A percentile compares a stretch with the other conserved stretches of the same genome.
These are phyloP conservation scores for Fusarium nematophilum DNA, from an alignment of 2,329 filamentous ascomycete genomes.

Conservation along the genomic window DNA sequence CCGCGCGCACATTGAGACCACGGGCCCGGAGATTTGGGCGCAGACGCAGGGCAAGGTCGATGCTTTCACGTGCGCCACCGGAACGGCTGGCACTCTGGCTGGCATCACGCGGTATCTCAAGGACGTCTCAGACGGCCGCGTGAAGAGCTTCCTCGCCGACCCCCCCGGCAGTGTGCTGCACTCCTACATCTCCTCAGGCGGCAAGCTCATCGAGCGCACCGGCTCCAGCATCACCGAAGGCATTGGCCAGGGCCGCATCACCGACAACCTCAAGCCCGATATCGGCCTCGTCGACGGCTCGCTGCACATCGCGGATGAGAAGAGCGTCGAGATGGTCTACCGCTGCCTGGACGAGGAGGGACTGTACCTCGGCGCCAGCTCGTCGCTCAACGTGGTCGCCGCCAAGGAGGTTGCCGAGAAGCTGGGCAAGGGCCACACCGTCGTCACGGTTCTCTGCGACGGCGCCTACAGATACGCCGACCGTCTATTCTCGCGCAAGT, in stretches of 20 bases:
- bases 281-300: slow-evolving; percentile 87
- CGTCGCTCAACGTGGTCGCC: slow-evolving; percentile 92
- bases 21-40: slow-evolving; percentile 95
- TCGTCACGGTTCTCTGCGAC: slow-evolving; percentile 94
- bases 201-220: slow-evolving; percentile 81
- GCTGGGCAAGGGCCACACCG: slow-evolving; percentile 86
- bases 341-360: slow-evolving; percentile 95
- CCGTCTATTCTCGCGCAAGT: slow-evolving; percentile 89
- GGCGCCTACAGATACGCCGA: slow-evolving; percentile 98
- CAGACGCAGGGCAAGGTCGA: slow-evolving; percentile 89
- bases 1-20: slow-evolving; percentile 94
- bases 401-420: slow-evolving; percentile 94
- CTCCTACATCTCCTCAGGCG: slow-evolving; percentile 88
- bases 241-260: slow-evolving; percentile 95
- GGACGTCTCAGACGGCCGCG: slow-evolving; percentile 78
- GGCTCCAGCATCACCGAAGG: slow-evolving; percentile 97
- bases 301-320: slow-evolving; percentile 86
- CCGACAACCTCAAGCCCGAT: slow-evolving; percentile 92
- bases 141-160: slow-evolving; percentile 92
- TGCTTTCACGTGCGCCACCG: slow-evolving; percentile 95
- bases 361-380: slow-evolving; percentile 93
- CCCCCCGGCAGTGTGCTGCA: slow-evolving; percentile 94
- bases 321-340: slow-evolving; percentile 98
- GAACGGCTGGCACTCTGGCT: slow-evolving; percentile 91
- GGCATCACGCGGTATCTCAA: slow-evolving; percentile 91